These are phyloP conservation scores for Croton setiger DNA, from an alignment of 441 rosid genomes.

Conservation along the genomic window DNA sequence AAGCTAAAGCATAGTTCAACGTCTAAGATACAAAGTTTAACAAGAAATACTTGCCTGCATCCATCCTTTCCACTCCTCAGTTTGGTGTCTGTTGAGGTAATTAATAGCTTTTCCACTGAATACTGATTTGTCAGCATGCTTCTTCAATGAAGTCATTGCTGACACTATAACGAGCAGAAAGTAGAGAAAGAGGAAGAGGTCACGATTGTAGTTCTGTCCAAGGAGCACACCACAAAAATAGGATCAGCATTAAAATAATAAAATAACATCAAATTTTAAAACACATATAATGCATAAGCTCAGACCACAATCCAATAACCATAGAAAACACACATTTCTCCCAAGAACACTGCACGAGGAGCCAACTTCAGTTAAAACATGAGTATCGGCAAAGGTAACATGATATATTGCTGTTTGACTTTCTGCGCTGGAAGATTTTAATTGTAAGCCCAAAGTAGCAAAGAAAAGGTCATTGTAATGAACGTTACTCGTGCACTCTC, in stretches of 20 bases:
- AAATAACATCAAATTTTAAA: background rate
- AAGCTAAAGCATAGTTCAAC: background rate
- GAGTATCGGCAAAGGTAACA: background rate
- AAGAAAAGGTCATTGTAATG: background rate
- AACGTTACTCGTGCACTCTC: background rate
- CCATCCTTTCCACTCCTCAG: conserved; percentile 99
- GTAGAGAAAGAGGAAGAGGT: conserved; percentile 92
- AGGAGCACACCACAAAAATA: conserved; percentile 18
- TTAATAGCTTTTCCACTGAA: conserved; percentile 72
- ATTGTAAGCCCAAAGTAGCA: conserved; percentile 1
- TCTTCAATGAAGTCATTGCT: conserved; percentile 86
- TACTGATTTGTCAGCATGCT: conserved; percentile 75
- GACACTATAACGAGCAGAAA: conserved; percentile 86
- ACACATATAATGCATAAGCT: background rate
- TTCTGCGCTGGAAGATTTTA: background rate
- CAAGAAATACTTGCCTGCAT: conserved; percentile 84
- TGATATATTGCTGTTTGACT: background rate
- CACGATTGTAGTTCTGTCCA: conserved; percentile 85
- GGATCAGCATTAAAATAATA: background rate
- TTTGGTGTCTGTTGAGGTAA: conserved; percentile 92
- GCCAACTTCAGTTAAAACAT: background rate
- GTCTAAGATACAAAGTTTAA: background rate
- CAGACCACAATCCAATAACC: background rate
- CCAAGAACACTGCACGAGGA: background rate
- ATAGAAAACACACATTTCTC: background rate